Base-by-base conservation (phyloP, 495 filamentous ascomycete genomes). In the Aspergillus hancockii region DNA sequence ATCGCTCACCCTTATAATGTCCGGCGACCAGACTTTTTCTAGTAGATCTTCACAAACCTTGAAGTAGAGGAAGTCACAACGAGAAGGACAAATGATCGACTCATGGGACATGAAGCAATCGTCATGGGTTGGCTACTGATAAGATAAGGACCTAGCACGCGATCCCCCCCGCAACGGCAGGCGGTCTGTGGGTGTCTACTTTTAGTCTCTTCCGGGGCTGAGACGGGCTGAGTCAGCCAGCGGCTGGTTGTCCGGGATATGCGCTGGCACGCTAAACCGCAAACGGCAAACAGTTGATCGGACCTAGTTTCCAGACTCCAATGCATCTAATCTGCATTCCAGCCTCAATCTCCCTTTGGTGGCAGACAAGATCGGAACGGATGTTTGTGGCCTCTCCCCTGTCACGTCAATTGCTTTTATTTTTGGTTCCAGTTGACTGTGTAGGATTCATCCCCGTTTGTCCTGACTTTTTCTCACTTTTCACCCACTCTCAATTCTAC, bases 241-340 rank as follows among this genome's bases (percentile, higher is more conserved):
- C 61, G 40, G 46, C 54, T 68, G 67, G 75, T 78, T 78, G 76
- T 72, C 72, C 65, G 46, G 75, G 75, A 70, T 71, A 79, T 76
- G 71, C 41, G 72, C 49, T 71, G 62, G 54, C 49, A 54, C 66
- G 63, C 74, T 79, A 77, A 76, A 70, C 74, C 68, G 16, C 22
- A 73, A 69, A 60, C 40, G 67, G 75, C 43, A 73, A 66, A 75
- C 69, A 74, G 71, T 78, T 75, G 70, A 70, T 71, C 57, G 54
- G 53, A 63, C 55, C 18, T 21, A 16, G 38, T 40, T 31, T 22
- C 16, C 8, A 12, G 25, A 7, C 30, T 14, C 23, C 31, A 34
- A 21, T 36, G 34, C 52, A 41, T 61, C 52, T n/a, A 22, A 41
- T 61, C 52, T n/a, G 25, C 13, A 28, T 45, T 47, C 18, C 38